phyloP scores from a whole-genome alignment of 768 basidiomycete genomes.

The Coprinellus micaceus region DNA sequence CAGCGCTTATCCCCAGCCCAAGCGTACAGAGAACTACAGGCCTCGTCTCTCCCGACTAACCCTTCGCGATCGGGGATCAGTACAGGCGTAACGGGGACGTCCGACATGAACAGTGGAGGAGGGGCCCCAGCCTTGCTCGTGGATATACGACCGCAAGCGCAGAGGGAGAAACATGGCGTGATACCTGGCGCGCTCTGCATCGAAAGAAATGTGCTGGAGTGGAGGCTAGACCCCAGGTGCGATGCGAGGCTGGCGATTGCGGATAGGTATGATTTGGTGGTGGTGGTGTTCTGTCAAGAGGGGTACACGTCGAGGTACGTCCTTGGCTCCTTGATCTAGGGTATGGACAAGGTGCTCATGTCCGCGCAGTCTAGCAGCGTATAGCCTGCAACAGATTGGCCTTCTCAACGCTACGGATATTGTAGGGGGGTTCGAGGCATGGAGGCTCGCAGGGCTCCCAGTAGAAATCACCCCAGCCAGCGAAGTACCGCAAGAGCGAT shows the following conservation, averaged over 20 bases:
- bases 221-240: constrained; percentile 73
- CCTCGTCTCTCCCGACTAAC: neutral
- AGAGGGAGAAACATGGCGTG: constrained; percentile 53
- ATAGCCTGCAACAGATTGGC: constrained; percentile 65
- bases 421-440: constrained; percentile 68
- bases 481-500: constrained; percentile 15
- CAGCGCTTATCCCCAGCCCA: constrained; percentile 59
- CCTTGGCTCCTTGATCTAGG: neutral
- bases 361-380: constrained; percentile 57
- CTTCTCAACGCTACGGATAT: constrained; percentile 74
- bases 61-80: neutral
- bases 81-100: neutral
- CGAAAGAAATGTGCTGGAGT: constrained; percentile 75
- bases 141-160: constrained; percentile 66
- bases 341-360: neutral
- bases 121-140: constrained; percentile 69
- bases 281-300: constrained; percentile 74
- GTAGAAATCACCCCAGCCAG: constrained; percentile 29
- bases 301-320: constrained; percentile 58
- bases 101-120: constrained; percentile 35
- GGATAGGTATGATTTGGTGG: constrained; percentile 69
- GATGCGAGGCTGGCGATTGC: constrained; percentile 59
- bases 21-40: constrained; percentile 56
- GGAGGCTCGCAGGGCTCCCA: constrained; percentile 68
- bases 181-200: constrained; percentile 70